Conservation (phyloP, 2,329 filamentous ascomycete genomes). For the Beauveria sp. region DNA sequence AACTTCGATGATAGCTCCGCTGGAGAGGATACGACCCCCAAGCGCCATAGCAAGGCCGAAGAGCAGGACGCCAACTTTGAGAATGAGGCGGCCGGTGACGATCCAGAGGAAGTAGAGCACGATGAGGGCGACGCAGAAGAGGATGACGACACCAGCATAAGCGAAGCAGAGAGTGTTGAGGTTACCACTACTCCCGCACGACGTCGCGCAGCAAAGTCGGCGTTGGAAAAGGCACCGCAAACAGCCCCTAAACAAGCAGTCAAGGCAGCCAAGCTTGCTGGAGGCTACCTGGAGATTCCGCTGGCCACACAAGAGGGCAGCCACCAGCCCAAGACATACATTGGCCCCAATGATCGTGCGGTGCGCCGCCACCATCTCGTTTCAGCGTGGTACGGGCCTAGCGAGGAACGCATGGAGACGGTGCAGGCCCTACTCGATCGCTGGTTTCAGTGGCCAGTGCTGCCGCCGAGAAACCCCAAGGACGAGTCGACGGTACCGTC, state of each 20-base stretch:
- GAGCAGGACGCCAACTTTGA: slow-evolving; percentile 24
- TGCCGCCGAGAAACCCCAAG: slow-evolving; percentile 25
- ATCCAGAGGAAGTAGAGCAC: slow-evolving; percentile 13
- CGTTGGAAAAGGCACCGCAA: slow-evolving; percentile 16
- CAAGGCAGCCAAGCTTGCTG: slow-evolving; percentile 17
- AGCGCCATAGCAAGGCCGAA: slow-evolving; percentile 18
- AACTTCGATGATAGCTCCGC: slow-evolving; percentile 25
- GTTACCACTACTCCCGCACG: slow-evolving; percentile 9
- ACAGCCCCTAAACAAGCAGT: slow-evolving; percentile 19
- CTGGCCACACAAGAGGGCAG: slow-evolving; percentile 24
- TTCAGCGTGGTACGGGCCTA: slow-evolving; percentile 35
- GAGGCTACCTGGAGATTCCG: slow-evolving; percentile 24
- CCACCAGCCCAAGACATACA: slow-evolving; percentile 25
- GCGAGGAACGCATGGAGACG: slow-evolving; percentile 25
- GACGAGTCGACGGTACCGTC: slow-evolving; percentile 22
- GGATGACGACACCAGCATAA: slow-evolving; percentile 23
- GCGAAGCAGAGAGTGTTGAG: slow-evolving; percentile 18
- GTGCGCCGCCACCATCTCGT: slow-evolving; percentile 27
- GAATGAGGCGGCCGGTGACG: slow-evolving; percentile 17
- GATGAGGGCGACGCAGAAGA: slow-evolving; percentile 25
- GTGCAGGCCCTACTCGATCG: slow-evolving; percentile 31
- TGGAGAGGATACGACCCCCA: slow-evolving; percentile 21
- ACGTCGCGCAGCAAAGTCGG: slow-evolving; percentile 4
- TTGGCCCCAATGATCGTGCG: slow-evolving; percentile 28
- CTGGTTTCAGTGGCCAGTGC: slow-evolving; percentile 32